Percentiles rank a stretch among this genome's conserved stretches.
Evolutionary conservation across 2,329 filamentous ascomycete species (phyloP).

Genomic region (Aspergillus proliferans): DNA sequence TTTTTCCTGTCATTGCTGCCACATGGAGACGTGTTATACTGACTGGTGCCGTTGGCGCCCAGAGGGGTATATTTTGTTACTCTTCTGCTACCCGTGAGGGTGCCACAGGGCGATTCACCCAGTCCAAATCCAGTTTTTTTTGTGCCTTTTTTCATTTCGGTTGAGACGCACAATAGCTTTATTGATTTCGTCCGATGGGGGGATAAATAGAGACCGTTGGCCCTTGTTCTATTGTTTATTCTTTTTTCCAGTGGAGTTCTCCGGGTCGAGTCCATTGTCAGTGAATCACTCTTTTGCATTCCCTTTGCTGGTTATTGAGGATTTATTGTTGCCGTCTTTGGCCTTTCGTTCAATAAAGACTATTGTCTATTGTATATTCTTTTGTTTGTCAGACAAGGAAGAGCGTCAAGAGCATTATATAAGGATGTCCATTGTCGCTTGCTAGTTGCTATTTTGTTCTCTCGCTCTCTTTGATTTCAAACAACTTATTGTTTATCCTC

Average conservation of each 20-base stretch:
- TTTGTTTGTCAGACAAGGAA: neutral
- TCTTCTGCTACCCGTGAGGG: neutral
- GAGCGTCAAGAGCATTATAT: neutral
- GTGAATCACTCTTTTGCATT: neutral
- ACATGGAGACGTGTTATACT: neutral
- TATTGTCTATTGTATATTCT: neutral
- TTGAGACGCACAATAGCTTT: too few relatives aligned
- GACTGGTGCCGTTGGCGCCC: neutral
- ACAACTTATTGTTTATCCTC: slow-evolving; percentile 3
- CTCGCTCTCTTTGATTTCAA: neutral
- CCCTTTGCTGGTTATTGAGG: neutral
- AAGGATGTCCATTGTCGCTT: neutral
- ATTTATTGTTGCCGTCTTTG: neutral
- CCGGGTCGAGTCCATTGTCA: neutral
- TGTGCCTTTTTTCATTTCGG: neutral
- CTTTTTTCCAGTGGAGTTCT: neutral
- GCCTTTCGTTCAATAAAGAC: neutral
- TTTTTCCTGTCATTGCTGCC: neutral
- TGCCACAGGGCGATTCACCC: neutral
- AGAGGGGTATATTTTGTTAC: neutral
- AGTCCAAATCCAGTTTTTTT: neutral
- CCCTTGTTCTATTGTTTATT: neutral
- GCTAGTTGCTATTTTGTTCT: neutral
- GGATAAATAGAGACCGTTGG: neutral
- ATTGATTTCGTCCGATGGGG: neutral